phyloP scores from a whole-genome alignment of 2,329 filamentous ascomycete genomes.

The Bipolaris bicolor region DNA sequence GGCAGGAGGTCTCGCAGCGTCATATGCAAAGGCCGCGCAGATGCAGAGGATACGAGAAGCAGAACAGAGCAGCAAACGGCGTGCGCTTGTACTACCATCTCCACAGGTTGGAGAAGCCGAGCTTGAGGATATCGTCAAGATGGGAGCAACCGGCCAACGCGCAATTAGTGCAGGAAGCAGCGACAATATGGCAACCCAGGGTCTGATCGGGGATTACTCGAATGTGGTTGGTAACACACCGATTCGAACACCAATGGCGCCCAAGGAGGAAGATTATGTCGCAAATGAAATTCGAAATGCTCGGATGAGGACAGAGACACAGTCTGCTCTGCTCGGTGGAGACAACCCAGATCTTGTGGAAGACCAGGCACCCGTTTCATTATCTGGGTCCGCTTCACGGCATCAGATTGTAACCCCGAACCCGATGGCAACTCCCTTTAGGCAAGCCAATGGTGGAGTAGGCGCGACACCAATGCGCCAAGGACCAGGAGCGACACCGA shows the following conservation, averaged over 20 bases:
- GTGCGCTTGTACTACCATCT: slow-evolving; percentile 79
- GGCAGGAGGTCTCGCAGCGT: slow-evolving; percentile 77
- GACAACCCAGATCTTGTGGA: slow-evolving; percentile 91
- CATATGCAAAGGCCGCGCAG: slow-evolving; percentile 90
- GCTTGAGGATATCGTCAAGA: slow-evolving; percentile 97
- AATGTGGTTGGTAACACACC: slow-evolving; percentile 81
- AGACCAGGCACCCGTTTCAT: slow-evolving; percentile 81
- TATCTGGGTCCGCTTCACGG: slow-evolving; percentile 81
- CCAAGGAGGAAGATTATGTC: slow-evolving; percentile 91
- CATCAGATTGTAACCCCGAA: slow-evolving; percentile 91
- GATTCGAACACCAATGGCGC: slow-evolving; percentile 88
- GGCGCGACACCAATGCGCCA: slow-evolving; percentile 68
- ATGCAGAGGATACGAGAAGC: slow-evolving; percentile 94
- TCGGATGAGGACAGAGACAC: slow-evolving; percentile 86
- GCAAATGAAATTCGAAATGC: slow-evolving; percentile 97
- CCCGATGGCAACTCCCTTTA: slow-evolving; percentile 88
- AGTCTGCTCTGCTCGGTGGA: slow-evolving; percentile 89
- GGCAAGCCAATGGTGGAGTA: slow-evolving; percentile 64
- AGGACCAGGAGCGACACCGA: slow-evolving; percentile 77
- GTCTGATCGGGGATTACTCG: slow-evolving; percentile 85
- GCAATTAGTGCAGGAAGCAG: slow-evolving; percentile 79
- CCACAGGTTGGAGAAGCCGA: slow-evolving; percentile 93
- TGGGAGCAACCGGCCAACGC: slow-evolving; percentile 91
- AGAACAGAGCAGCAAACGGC: slow-evolving; percentile 93
- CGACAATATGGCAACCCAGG: slow-evolving; percentile 84